Base-by-base conservation (phyloP, 345 rosid genomes). In the Heritiera fomes region DNA sequence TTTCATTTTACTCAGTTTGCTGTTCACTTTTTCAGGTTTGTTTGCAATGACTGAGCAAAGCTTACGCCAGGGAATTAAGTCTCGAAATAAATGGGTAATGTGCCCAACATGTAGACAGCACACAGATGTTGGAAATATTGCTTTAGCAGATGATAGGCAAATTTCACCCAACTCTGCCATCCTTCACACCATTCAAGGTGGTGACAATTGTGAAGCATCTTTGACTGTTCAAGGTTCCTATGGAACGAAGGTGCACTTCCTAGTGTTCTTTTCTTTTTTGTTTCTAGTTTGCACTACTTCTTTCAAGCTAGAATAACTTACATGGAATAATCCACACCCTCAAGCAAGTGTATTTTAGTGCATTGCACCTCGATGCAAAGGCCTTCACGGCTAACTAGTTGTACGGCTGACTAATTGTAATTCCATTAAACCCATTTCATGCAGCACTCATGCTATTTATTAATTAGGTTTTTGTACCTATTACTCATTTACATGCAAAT, bases 41-140 rank as follows among this genome's bases (percentile, higher is more conserved):
- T 88, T 95, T 80, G 86, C 90, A 41, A 82, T 95, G 93, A 93
- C 95, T 12, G 99, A 95, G 87, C 88, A 78, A 52, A 83, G 80
- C 71, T 75, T 75, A 70, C 78, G 69, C 79, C 84, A 80, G 78
- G 92, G 87, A 41, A 82, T 32, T 59, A 87, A 84, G 56, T 71
- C 82, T 80, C 88, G 59, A 80, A 83, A 53, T 34, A 90, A 89
- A 85, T 92, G 98, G 99, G 88, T 95, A 62, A 90, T 90, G 94
- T 95, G 99, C 83, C 98, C 99, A 74, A 88, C 90, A 46, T 95
- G 99, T 82, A 90, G 98, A 79, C 97, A 95, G 68, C 99, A 75
- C 85, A 91, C 98, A 64, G 94, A 93, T 84, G 88, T 91, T 76
- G 80, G 88, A 75, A 95, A 91, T 81, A 88, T 95, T 71, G 98